Evolutionary conservation across 2,329 filamentous ascomycete species (phyloP).

Genomic region (Chaetothyriales sp.): DNA sequence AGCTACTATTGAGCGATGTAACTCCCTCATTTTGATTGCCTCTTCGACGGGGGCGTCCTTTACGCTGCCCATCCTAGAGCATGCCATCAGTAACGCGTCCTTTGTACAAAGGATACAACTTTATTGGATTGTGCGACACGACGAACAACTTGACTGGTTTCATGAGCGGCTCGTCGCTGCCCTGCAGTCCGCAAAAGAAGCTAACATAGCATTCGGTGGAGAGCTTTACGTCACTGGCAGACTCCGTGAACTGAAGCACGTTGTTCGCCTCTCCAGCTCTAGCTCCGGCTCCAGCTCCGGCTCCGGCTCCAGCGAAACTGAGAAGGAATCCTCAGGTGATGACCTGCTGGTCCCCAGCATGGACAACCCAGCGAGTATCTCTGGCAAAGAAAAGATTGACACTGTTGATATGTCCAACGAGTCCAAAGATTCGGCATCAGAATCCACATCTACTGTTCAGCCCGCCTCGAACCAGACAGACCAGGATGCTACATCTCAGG

Average conservation of each 20-base stretch:
- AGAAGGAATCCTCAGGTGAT: background rate
- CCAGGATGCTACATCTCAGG: background rate
- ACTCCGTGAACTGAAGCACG: background rate
- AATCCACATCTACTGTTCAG: background rate
- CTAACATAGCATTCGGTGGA: slow-evolving; percentile 29
- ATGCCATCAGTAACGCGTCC: slow-evolving; percentile 4
- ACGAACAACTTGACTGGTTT: slow-evolving; percentile 12
- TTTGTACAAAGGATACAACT: slow-evolving; percentile 9
- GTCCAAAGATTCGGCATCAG: background rate
- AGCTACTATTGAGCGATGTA: slow-evolving; percentile 8
- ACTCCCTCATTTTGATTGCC: slow-evolving; percentile 12
- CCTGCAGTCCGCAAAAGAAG: slow-evolving; percentile 27
- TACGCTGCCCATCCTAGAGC: slow-evolving; percentile 31
- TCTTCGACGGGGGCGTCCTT: slow-evolving; percentile 41
- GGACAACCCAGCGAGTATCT: background rate
- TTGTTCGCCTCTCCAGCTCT: background rate
- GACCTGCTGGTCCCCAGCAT: background rate
- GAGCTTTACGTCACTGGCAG: slow-evolving; percentile 4
- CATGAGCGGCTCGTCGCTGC: slow-evolving; percentile 7
- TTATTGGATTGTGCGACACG: slow-evolving; percentile 11
- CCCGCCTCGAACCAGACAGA: background rate
- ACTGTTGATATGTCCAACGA: background rate
- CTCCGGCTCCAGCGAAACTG: background rate
- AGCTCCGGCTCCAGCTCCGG: background rate
- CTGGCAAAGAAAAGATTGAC: background rate